Base-by-base conservation (phyloP, 768 basidiomycete genomes). In the Phanerochaete sordida region DNA sequence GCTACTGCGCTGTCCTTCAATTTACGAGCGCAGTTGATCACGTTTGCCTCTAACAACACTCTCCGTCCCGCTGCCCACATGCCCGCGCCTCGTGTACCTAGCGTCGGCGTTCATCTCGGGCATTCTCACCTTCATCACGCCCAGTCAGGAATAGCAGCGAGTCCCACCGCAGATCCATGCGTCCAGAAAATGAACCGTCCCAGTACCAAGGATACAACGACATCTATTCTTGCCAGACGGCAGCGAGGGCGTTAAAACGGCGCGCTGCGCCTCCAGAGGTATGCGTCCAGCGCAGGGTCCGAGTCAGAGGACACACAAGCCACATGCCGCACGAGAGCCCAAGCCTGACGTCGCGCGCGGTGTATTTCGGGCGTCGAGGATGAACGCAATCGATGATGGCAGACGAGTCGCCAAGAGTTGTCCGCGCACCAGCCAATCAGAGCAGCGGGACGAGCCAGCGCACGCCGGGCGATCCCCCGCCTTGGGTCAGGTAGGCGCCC, bases 401-500 rank as follows among this genome's bases (percentile, higher is more conserved):
- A 43, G 4, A 19, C n/a, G 39, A 16, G 11, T 43, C 11, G 39
- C 8, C 19, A n/a, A n/a, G n/a, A 19, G 39, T 4, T 19, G 19
- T 19, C 19, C 8, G 39, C 8, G 39, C 11, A 4, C 19, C 39
- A 43, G 39, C 39, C 39, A 43, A 43, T 43, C 39, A 43, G 39
- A 43, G 39, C 11, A 19, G 8, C 8, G 19, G 39, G 8, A 9
- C 39, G 19, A 43, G 39, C 39, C 39, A 43, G 39, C 39, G 11
- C 39, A 43, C 8, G 8, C 39, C 39, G 39, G 21, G 9, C 48
- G 57, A 37, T 46, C 58, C 58, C 30, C 49, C 45, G 39, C 6
- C 37, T 45, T 44, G 58, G 58, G 35, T 27, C 49, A 24, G 16
- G 21, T 19, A 53, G 35, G 49, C 58, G 58, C 58, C 44, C n/a